Base-by-base conservation (phyloP, 225 moss, liverwort and hornwort genomes). In the Ulota crispa region DNA sequence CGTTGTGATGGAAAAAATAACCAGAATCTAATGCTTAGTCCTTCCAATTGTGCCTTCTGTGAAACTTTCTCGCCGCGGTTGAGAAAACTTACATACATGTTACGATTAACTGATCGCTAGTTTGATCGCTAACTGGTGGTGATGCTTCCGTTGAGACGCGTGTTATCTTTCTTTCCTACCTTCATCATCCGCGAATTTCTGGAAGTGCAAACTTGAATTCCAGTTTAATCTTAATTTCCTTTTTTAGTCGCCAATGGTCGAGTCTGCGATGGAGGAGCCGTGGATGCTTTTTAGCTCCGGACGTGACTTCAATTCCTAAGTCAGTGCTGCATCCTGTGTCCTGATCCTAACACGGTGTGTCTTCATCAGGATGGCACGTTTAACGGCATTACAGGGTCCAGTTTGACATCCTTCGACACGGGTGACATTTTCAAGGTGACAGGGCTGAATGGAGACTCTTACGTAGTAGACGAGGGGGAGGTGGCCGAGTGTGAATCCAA, bases 381-480 rank as follows among this genome's bases (percentile, higher is more conserved):
- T 89, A 87, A 89, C 87, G 67, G 87, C 89, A 89, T 89, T 87
- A 71, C 89, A 85, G 89, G 89, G 62, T 41, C 89, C 83, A 30
- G 85, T 89, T 75, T 89, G 81, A 89, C 64, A 37, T 32, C 89
- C 45, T 85, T 85, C 54, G 89, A 82, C 72, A 80, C 75, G 19
- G 82, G 70, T 65, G 87, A 87, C 56, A 87, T 87, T 75, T 90
- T 87, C 56, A 87, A 83, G 65, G 73, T 83, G 64, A 39, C 85
- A 64, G 73, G 14, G 20, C 61, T 85, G 57, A 87, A 81, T 43
- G 89, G 85, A 70, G 81, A 85, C 45, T 87, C 89, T 18, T 89
- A 82, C 74, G 78, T 67, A 56, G 83, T 67, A 56, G 83, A 85
- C n/a, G 83, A 83, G 34, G 83, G 81, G 39, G 87, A 87, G 66